These are phyloP conservation scores for Mortierella sp. DNA, from an alignment of 371 early-diverging fungal genomes.

Conservation along the genomic window DNA sequence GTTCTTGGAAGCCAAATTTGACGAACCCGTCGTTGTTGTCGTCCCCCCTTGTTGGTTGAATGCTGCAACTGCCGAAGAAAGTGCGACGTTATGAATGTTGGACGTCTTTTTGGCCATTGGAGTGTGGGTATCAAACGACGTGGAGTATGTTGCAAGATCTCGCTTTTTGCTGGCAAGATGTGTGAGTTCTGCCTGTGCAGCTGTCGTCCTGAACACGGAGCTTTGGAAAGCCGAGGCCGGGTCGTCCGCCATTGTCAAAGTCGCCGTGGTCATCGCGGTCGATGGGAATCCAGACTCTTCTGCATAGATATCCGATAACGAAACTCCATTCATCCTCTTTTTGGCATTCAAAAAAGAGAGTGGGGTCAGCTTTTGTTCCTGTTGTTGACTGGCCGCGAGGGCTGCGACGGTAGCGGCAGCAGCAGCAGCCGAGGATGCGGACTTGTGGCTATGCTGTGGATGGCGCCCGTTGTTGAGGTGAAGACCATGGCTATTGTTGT, in stretches of 20 bases:
- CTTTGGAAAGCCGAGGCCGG: constrained; percentile 35
- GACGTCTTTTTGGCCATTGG: constrained; percentile 38
- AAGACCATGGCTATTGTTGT: constrained; percentile 52
- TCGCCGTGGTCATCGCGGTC: constrained; percentile 43
- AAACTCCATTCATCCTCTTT: constrained; percentile 48
- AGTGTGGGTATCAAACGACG: constrained; percentile 43
- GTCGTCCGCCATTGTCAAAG: constrained; percentile 17
- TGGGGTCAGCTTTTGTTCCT: constrained; percentile 23
- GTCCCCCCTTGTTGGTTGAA: constrained; percentile 1
- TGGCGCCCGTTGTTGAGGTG: no score
- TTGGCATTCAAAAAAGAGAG: constrained; percentile 12
- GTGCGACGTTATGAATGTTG: neutral
- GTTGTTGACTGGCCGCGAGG: constrained; percentile 26
- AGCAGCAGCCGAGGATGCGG: no score
- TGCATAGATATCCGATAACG: constrained; percentile 53
- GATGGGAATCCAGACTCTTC: constrained; percentile 36
- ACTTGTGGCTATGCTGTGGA: no score
- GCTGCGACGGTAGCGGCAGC: constrained; percentile 40
- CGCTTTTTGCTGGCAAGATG: constrained; percentile 36
- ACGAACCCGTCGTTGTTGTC: no score
- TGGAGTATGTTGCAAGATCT: constrained; percentile 38
- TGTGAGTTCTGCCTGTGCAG: constrained; percentile 24
- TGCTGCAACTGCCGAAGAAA: neutral
- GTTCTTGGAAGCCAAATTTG: neutral
- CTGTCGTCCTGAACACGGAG: constrained; percentile 5